A percentile compares a stretch with the other conserved stretches of the same genome.
These are phyloP conservation scores for Paecilomyces sp. DNA, from an alignment of 2,329 filamentous ascomycete genomes.

Conservation along the genomic window DNA sequence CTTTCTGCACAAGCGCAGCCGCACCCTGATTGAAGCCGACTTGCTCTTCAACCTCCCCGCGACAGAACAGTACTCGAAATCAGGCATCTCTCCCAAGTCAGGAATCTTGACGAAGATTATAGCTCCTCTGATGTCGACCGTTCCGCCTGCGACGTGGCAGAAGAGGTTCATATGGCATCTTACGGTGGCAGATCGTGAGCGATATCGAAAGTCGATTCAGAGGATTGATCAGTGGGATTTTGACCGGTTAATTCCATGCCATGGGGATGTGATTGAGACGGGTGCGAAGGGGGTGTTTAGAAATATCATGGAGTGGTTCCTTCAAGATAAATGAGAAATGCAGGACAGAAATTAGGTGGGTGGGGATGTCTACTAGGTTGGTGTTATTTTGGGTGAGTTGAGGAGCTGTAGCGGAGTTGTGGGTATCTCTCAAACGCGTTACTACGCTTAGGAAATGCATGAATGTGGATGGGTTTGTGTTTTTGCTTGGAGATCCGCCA, in stretches of 20 bases:
- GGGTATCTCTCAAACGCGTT: neutral
- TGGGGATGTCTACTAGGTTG: neutral
- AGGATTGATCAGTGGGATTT: slow-evolving; percentile 78
- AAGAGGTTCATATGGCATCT: slow-evolving; percentile 79
- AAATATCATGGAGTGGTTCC: slow-evolving; percentile 77
- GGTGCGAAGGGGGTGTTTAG: slow-evolving; percentile 68
- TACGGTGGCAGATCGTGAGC: slow-evolving; percentile 52
- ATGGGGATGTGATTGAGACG: slow-evolving; percentile 79
- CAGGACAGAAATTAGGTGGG: neutral
- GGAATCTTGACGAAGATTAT: slow-evolving; percentile 56
- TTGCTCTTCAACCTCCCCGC: slow-evolving; percentile 86
- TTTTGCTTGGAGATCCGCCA: neutral
- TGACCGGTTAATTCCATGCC: slow-evolving; percentile 77
- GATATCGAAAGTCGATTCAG: slow-evolving; percentile 62
- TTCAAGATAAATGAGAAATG: slow-evolving; percentile 37
- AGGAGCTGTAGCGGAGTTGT: neutral
- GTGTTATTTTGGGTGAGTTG: neutral
- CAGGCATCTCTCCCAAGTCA: slow-evolving; percentile 47
- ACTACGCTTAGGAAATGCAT: neutral
- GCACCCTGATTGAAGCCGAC: slow-evolving; percentile 80
- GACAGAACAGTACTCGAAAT: slow-evolving; percentile 69
- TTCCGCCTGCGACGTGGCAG: slow-evolving; percentile 61
- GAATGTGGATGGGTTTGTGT: neutral
- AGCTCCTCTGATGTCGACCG: slow-evolving; percentile 48
- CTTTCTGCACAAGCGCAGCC: slow-evolving; percentile 72